Conservation (phyloP, 1,284 basidiomycete species). For the Ganoderma lucidum region DNA sequence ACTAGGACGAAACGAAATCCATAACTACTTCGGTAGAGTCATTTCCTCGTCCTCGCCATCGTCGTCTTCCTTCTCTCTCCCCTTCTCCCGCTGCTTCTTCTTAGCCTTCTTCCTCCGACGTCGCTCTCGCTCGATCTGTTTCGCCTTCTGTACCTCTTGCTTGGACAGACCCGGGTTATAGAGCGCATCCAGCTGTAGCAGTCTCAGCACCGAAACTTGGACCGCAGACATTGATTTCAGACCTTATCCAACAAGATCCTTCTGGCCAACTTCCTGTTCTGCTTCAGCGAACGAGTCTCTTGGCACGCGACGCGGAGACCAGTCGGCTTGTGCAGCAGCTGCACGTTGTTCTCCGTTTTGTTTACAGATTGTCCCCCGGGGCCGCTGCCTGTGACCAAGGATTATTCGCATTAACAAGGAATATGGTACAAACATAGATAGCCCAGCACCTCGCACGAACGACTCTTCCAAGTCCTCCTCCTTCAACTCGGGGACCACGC, state of each 20-base stretch:
- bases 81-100: constrained; percentile 38
- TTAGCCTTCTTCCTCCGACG: constrained; percentile 68
- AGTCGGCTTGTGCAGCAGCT: constrained; percentile 80
- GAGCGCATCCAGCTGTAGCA: constrained; percentile 67
- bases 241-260: constrained; percentile 75
- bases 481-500: constrained; percentile 67
- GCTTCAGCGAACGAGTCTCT: constrained; percentile 76
- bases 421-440: constrained; percentile 24
- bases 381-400: constrained; percentile 67
- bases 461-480: constrained; percentile 80
- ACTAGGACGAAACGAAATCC: background rate
- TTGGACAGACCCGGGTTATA: constrained; percentile 81
- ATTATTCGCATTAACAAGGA: constrained; percentile 28
- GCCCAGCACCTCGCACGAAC: constrained; percentile 72
- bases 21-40: background rate
- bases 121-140: constrained; percentile 75
- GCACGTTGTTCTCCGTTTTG: constrained; percentile 86
- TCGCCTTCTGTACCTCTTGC: constrained; percentile 68
- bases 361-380: constrained; percentile 89
- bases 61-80: constrained; percentile 27
- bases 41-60: constrained; percentile 7
- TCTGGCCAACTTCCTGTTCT: constrained; percentile 77
- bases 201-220: background rate
- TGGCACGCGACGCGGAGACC: constrained; percentile 82
- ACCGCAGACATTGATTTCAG: constrained; percentile 38